Evolutionary conservation across 495 filamentous ascomycete species (phyloP).

Genomic region (Amniculicola lignicola): DNA sequence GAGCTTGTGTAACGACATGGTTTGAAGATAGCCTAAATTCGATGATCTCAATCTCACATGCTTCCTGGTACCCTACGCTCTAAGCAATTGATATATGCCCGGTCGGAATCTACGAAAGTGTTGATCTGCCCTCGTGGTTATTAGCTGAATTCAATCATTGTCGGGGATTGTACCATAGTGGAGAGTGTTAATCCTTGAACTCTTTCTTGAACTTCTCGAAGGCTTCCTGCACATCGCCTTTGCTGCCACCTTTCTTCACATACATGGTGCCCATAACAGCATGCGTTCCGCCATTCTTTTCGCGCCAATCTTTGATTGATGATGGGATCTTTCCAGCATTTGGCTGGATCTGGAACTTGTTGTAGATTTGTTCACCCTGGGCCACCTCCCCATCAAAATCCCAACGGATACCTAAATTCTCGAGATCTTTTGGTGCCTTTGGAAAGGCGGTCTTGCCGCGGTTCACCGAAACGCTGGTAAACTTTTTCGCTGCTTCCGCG

Average conservation of each 20-base stretch:
- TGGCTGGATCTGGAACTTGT: constrained; percentile 2
- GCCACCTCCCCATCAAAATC: background rate
- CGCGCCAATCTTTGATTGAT: background rate
- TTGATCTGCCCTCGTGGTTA: background rate
- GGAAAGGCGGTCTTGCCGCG: constrained; percentile 1
- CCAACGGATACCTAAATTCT: background rate
- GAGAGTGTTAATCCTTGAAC: background rate
- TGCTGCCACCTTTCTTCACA: background rate
- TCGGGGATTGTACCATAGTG: background rate
- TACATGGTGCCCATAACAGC: background rate
- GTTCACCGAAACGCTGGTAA: background rate
- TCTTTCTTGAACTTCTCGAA: background rate
- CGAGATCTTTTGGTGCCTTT: background rate
- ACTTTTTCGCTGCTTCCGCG: background rate
- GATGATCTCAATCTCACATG: background rate
- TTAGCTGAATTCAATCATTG: background rate
- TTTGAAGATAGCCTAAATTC: background rate
- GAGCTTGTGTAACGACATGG: background rate
- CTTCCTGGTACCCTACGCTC: background rate
- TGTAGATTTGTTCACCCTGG: background rate
- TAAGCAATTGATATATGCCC: background rate
- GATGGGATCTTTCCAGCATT: constrained; percentile 4
- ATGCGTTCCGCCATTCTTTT: constrained; percentile 8
- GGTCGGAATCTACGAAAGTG: background rate
- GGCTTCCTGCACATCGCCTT: background rate